Base-by-base conservation (phyloP, 1,139 yeast species). In the Entelexis paramagnoliae region DNA sequence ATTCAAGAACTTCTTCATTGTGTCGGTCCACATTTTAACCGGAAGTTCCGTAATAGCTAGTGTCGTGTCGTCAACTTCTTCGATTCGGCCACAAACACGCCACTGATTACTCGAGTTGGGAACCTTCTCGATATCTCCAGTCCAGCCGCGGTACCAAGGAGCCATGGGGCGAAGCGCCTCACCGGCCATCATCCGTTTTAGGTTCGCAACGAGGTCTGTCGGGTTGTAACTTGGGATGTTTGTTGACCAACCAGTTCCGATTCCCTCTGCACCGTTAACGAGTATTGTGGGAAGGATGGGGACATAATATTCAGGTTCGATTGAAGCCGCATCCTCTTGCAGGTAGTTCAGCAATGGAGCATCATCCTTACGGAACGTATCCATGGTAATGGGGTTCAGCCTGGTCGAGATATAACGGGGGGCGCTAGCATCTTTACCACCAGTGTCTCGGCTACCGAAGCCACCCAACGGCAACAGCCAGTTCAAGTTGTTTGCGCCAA, bases 231-330 rank as follows among this genome's bases (percentile, higher is more conserved):
- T 80, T 1, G 98, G 99, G 58, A 93, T 83, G 57, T 79, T 81
- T 1, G 98, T 88, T 56, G 96, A 86, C 97, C 98, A 93, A 61
- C 98, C 99, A 48, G 98, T 89, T 59, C 99, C 99, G 67, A 93
- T 93, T 70, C 99, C 99, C 69, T 93, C 98, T 10, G 93, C 76
- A 53, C 99, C 99, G 65, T 93, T 93, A 8, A 93, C 95, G 56
- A 93, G 73, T 32, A 91, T 66, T 88, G 88, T 86, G 4, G 99
- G 99, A 48, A 93, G 63, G 24, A 93, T 80, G 1, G 99, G 99
- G 35, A 86, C 72, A 66, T 88, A 93, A 91, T 95, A 87, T 63
- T 86, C 89, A 0, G 99, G 99, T 66, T 93, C 98, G 22, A 91
- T 95, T 0, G 93, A 81, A 60, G 79, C 81, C 61, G 88, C 97